phyloP scores from a whole-genome alignment of 2,329 filamentous ascomycete genomes.

The Aureobasidium sp. region DNA sequence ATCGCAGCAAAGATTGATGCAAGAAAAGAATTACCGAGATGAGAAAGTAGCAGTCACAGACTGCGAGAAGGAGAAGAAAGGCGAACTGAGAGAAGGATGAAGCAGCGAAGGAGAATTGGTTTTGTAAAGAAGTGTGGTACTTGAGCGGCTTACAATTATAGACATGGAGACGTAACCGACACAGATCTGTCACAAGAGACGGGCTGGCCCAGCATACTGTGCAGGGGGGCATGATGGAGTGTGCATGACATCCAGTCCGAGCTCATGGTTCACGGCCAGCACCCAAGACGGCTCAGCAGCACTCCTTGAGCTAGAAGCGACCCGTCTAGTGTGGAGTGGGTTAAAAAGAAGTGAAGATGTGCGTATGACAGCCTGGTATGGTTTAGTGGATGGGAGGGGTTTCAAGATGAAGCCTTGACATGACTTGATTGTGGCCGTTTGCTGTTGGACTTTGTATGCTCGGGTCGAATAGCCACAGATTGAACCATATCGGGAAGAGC shows the following conservation, averaged over 20 bases:
- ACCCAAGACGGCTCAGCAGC: not conserved
- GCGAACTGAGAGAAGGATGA: not conserved
- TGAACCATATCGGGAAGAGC: not conserved
- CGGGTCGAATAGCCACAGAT: no score
- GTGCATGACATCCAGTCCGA: not conserved
- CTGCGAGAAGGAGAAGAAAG: not conserved
- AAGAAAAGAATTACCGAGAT: not conserved
- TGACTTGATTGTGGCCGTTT: not conserved
- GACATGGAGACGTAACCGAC: not conserved
- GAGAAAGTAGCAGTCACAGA: not conserved
- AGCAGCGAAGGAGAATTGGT: not conserved
- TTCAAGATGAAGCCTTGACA: not conserved
- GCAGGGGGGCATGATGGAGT: not conserved
- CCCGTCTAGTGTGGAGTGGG: not conserved
- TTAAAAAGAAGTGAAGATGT: not conserved
- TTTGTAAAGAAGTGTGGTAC: not conserved
- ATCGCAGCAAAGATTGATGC: not conserved
- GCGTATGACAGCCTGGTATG: not conserved
- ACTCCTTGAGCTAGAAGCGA: not conserved
- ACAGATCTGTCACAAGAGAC: constrained; percentile 4
- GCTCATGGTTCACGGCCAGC: not conserved
- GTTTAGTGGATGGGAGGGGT: not conserved
- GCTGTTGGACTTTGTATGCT: not conserved
- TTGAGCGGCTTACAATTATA: constrained; percentile 8
- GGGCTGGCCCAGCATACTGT: not conserved